These are phyloP conservation scores for Cercospora sp. DNA, from an alignment of 2,329 filamentous ascomycete genomes.

Conservation along the genomic window DNA sequence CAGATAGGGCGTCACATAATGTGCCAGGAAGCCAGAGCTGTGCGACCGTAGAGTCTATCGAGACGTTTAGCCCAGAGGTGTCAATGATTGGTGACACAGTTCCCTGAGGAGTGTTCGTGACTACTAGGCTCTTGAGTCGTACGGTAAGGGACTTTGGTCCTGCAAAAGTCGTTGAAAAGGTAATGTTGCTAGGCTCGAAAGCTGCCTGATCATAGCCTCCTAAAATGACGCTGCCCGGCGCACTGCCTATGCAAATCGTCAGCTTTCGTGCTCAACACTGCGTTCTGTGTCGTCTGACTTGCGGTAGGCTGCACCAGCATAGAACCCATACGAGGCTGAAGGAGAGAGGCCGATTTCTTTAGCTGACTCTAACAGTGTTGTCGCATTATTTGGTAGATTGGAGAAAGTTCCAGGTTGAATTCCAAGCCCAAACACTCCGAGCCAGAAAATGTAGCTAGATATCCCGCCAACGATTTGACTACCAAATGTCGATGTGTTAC, in stretches of 20 bases:
- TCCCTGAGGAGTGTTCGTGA: conserved; percentile 5
- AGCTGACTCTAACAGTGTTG: background rate
- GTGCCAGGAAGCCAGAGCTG: conserved; percentile 44
- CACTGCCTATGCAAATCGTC: background rate
- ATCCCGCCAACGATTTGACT: conserved; percentile 12
- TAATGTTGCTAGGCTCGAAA: conserved; percentile 34
- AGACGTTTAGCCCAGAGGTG: background rate
- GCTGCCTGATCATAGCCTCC: conserved; percentile 47
- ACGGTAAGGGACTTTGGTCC: background rate
- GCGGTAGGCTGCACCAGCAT: conserved; percentile 17
- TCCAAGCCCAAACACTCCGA: conserved; percentile 39
- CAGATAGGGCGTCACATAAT: conserved; percentile 44
- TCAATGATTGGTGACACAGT: background rate
- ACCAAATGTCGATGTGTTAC: background rate
- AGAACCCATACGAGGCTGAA: conserved; percentile 17
- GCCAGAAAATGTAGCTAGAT: conserved; percentile 35
- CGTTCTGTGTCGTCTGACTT: background rate
- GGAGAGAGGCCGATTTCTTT: background rate
- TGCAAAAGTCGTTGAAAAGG: conserved; percentile 31
- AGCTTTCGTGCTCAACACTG: background rate
- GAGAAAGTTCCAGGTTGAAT: conserved; percentile 26
- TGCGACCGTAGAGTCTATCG: conserved; percentile 44
- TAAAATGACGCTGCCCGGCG: conserved; percentile 31
- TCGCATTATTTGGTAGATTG: conserved; percentile 7
- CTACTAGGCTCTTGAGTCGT: conserved; percentile 2